A percentile compares a stretch with the other conserved stretches of the same genome.
Evolutionary conservation across 2,329 filamentous ascomycete species (phyloP).

Genomic region (Coccinonectria pachysandricola): DNA sequence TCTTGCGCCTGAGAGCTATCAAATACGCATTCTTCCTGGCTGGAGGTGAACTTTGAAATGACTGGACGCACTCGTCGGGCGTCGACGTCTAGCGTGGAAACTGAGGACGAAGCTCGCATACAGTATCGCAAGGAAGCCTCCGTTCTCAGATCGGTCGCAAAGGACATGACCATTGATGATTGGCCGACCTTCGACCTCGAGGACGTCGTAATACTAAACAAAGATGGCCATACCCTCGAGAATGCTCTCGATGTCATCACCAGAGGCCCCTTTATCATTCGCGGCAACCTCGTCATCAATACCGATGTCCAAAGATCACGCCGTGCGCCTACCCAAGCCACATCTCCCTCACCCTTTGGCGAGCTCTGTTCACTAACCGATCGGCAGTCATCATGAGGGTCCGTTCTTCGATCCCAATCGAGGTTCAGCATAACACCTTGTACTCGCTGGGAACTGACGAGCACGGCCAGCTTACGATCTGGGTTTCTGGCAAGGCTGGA

Average conservation of each 20-base stretch:
- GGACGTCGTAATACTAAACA: conserved; percentile 49
- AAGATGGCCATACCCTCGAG: conserved; percentile 41
- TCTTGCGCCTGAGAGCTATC: too few species aligned
- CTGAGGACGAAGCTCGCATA: conserved; percentile 27
- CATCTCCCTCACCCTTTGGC: background rate
- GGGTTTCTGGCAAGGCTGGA: conserved; percentile 48
- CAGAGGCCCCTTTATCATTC: conserved; percentile 50
- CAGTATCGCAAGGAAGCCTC: conserved; percentile 26
- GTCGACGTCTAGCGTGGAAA: conserved; percentile 36
- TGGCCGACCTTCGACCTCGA: conserved; percentile 54
- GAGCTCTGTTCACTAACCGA: too few species aligned
- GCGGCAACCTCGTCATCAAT: conserved; percentile 46
- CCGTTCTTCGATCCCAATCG: conserved; percentile 30
- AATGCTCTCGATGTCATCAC: conserved; percentile 52
- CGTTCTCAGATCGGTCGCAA: conserved; percentile 20
- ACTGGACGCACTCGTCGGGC: conserved; percentile 28
- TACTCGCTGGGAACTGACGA: conserved; percentile 45
- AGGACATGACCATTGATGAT: conserved; percentile 29
- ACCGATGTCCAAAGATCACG: conserved; percentile 26
- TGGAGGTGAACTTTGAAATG: conserved; percentile 34
- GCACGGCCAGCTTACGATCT: conserved; percentile 47
- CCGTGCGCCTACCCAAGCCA: conserved; percentile 22
- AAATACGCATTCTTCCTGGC: too few species aligned
- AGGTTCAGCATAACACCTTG: conserved; percentile 37
- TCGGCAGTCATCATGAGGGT: conserved; percentile 26